Base-by-base conservation (phyloP, 2,329 filamentous ascomycete species). In the Fusarium virguliforme region DNA sequence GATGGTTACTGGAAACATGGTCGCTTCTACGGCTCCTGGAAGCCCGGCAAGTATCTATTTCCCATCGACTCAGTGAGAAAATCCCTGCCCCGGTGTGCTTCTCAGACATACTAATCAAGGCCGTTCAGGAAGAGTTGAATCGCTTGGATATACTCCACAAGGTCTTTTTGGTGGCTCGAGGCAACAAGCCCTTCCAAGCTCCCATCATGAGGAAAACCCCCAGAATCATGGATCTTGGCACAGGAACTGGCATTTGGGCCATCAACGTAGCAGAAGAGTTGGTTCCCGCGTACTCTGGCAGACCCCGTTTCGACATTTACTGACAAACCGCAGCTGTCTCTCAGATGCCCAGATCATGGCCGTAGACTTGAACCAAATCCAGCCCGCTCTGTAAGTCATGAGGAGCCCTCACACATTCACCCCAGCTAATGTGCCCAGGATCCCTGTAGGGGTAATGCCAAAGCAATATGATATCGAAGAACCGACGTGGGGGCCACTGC, bases 201-300 rank as follows among this genome's bases (percentile, higher is more conserved):
- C 61, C 69, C 41, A 34, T 69, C 74, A 26, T 60, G 51, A 58
- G 67, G 28, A 43, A 64, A 66, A 22, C 66, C 60, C 51, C 76
- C 32, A 81, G 83, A 56, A 85, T 92, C 53, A 78, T 92, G 43
- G 90, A 92, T 75, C 78, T 97, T 60, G 95, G 94, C 43, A 95
- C 92, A 70, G 95, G 95, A 22, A 97, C 94, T 1, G 94, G 94
- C 40, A 95, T 97, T 67, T 98, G 95, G 95, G 89, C 92, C 41
- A 93, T 97, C 74, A 92, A 95, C 73, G 92, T 97, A 82, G 92
- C 92, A 69, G 90, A 81, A 70, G 69, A 92, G 88, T 94, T 84
- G 83, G 89, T 79, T 18, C 32, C 28, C 8, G 18, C 7, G 28
- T 48, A 38, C 1, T 40, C 13, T n/a, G 13, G 1, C 6, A 22